phyloP scores from a whole-genome alignment of 495 filamentous ascomycete species.

The Jackrogersella minutella region DNA sequence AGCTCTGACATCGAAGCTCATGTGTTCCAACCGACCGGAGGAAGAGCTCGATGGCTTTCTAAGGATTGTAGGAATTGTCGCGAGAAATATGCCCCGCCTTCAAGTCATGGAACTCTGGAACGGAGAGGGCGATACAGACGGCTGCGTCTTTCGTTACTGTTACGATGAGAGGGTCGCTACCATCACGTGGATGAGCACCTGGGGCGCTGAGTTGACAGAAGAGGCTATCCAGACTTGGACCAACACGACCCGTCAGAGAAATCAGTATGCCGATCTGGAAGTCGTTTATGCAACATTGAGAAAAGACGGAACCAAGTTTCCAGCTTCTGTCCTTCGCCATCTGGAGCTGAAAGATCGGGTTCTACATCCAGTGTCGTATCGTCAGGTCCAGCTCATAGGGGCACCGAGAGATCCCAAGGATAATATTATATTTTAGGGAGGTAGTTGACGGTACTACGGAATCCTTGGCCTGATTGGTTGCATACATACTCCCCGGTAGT shows the following conservation, averaged over 20 bases:
- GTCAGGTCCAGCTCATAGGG: not conserved
- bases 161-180: not conserved
- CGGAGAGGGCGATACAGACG: not conserved
- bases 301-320: not conserved
- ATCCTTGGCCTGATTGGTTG: not conserved
- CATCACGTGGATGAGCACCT: slow-evolving; percentile 6
- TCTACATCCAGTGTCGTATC: not conserved
- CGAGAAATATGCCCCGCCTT: slow-evolving; percentile 6
- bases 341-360: slow-evolving; percentile 2
- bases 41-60: not conserved
- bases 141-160: slow-evolving; percentile 10
- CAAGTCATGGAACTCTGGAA: slow-evolving; percentile 8
- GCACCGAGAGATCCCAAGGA: not conserved
- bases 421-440: not conserved
- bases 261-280: not conserved
- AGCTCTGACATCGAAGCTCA: not conserved
- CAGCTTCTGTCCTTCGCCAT: slow-evolving; percentile 12
- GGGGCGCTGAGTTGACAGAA: not conserved
- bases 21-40: not conserved
- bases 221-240: slow-evolving; percentile 9
- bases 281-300: not conserved
- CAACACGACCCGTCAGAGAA: not conserved
- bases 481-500: not conserved
- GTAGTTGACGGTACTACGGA: not conserved
- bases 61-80: not conserved